Conservation (phyloP, 768 basidiomycete species). For the Pholiota conissans region DNA sequence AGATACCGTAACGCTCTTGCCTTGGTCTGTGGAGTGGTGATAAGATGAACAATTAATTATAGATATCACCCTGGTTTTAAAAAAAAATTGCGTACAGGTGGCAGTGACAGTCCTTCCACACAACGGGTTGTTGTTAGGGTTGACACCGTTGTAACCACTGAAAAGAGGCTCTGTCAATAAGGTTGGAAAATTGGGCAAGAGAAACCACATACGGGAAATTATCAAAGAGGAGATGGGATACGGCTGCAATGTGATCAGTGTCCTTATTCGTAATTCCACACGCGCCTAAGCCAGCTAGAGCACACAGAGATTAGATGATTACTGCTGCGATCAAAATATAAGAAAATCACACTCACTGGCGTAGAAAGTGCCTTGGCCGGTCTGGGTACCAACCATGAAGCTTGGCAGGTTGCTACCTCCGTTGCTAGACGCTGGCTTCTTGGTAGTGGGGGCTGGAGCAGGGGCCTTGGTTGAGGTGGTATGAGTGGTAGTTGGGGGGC, state of each 20-base stretch:
- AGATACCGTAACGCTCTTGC: conserved; percentile 46
- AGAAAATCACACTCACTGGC: conserved; percentile 29
- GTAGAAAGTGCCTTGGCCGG: conserved; percentile 61
- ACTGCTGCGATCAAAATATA: background rate
- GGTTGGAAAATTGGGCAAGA: background rate
- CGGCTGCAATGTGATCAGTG: conserved; percentile 55
- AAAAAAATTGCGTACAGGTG: conserved; percentile 39
- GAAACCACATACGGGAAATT: conserved; percentile 50
- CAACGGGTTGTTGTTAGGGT: conserved; percentile 79
- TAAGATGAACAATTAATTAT: conserved; percentile 8
- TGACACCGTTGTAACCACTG: conserved; percentile 54
- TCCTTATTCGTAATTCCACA: conserved; percentile 61
- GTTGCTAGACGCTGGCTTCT: conserved; percentile 14
- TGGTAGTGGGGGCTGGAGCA: background rate
- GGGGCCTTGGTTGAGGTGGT: conserved; percentile 16
- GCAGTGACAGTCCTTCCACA: conserved; percentile 51
- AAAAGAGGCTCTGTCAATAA: conserved; percentile 2
- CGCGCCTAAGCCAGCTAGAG: conserved; percentile 59
- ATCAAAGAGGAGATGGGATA: conserved; percentile 57
- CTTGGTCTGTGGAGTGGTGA: conserved; percentile 40
- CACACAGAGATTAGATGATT: conserved; percentile 7
- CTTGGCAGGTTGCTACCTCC: conserved; percentile 29
- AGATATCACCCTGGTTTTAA: background rate
- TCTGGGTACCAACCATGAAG: conserved; percentile 48
- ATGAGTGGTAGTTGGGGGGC: conserved; percentile 14